Conservation (phyloP, 148 eudicot species). For the Rhododendron henanense region DNA sequence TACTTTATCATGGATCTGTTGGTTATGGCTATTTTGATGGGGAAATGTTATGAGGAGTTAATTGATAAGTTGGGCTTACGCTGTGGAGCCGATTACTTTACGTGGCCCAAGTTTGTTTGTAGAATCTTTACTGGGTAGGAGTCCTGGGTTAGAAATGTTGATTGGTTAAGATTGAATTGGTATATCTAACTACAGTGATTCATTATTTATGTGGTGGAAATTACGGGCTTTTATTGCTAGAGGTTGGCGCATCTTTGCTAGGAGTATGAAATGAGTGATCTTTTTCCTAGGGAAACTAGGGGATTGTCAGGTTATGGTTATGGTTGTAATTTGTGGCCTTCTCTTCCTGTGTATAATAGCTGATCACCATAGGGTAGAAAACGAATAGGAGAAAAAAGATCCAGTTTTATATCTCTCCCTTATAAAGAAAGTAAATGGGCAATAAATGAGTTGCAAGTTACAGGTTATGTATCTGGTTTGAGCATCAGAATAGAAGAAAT, state of each 20-base stretch:
- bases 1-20: constrained; percentile 1
- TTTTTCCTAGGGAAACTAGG: background rate
- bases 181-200: background rate
- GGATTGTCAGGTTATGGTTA: background rate
- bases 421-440: no score
- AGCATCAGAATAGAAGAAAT: background rate
- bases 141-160: background rate
- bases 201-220: background rate
- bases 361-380: background rate
- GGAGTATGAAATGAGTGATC: background rate
- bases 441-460: background rate
- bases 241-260: background rate
- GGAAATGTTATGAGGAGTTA: background rate
- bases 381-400: background rate
- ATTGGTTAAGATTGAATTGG: background rate
- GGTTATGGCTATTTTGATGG: background rate
- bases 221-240: no score
- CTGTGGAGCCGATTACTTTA: background rate
- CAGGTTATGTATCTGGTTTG: background rate
- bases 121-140: background rate
- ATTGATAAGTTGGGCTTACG: background rate
- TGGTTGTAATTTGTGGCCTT: background rate
- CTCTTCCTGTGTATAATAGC: background rate
- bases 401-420: no score
- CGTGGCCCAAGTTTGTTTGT: background rate